Conservation (phyloP, 805 yeast genomes). For the Hanseniaspora mollemarum region DNA sequence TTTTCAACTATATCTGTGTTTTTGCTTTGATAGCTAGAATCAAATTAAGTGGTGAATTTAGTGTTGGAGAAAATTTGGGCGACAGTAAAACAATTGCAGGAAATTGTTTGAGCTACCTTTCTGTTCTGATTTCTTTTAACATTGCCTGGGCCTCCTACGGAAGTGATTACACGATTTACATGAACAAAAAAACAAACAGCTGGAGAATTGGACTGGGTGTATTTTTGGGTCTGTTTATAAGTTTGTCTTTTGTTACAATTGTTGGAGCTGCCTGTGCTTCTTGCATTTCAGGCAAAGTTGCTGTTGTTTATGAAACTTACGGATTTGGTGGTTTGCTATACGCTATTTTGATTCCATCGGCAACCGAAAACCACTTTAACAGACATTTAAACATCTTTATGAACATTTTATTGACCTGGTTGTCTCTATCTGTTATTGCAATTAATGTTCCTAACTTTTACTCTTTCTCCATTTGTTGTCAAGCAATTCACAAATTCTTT, state of each 20-base stretch:
- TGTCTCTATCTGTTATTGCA: slow-evolving; percentile 78
- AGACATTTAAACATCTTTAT: slow-evolving; percentile 80
- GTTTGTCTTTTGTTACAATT: slow-evolving; percentile 60
- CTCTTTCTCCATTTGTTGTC: slow-evolving; percentile 78
- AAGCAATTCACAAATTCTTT: slow-evolving; percentile 68
- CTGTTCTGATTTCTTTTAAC: slow-evolving; percentile 75
- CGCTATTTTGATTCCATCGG: slow-evolving; percentile 47
- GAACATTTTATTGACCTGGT: slow-evolving; percentile 71
- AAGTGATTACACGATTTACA: slow-evolving; percentile 83
- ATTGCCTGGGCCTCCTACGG: slow-evolving; percentile 93
- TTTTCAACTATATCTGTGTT: slow-evolving; percentile 65
- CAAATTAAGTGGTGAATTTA: slow-evolving; percentile 53
- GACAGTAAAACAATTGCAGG: slow-evolving; percentile 65
- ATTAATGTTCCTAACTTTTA: slow-evolving; percentile 92
- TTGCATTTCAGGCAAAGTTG: slow-evolving; percentile 20
- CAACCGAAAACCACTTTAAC: slow-evolving; percentile 27
- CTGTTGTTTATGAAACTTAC: slow-evolving; percentile 41
- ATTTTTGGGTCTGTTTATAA: slow-evolving; percentile 50
- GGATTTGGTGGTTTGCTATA: slow-evolving; percentile 75
- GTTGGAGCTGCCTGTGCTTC: slow-evolving; percentile 68
- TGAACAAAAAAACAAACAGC: slow-evolving; percentile 53
- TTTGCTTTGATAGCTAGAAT: slow-evolving; percentile 69
- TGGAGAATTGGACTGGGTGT: slow-evolving; percentile 53
- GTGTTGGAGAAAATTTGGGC: slow-evolving; percentile 35
- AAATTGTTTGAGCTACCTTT: slow-evolving; percentile 66